Evolutionary conservation across 768 basidiomycete genomes (phyloP).

Genomic region (Podaxis mareebaensis): DNA sequence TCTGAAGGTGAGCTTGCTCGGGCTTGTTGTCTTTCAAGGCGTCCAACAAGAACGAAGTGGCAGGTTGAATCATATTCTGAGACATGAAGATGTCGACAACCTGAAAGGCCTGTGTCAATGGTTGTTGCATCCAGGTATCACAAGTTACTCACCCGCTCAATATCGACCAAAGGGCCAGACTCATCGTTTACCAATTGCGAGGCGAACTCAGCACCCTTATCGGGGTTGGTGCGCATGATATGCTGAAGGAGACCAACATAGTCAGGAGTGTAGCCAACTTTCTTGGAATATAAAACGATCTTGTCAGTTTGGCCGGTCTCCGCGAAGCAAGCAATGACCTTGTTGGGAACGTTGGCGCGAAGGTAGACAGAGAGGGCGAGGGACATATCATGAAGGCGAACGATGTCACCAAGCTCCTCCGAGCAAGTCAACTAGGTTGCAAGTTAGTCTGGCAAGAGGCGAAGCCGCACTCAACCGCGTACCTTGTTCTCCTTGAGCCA

Average conservation of each 20-base stretch:
- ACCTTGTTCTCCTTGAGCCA: conserved; percentile 99
- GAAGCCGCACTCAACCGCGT: conserved; percentile 10
- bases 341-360: conserved; percentile 96
- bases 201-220: conserved; percentile 99
- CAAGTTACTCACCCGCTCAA: conserved; percentile 70
- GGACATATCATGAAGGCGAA: conserved; percentile 93
- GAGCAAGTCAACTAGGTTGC: conserved; percentile 87
- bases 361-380: conserved; percentile 97
- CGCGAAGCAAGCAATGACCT: conserved; percentile 98
- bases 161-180: conserved; percentile 85
- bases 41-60: conserved; percentile 96
- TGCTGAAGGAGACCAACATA: conserved; percentile 93
- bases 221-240: conserved; percentile 93
- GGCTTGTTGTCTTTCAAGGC: conserved; percentile 98
- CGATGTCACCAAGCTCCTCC: conserved; percentile 97
- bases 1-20: conserved; percentile 95
- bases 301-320: conserved; percentile 99
- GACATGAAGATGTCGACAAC: conserved; percentile 99
- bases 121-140: background rate
- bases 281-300: conserved; percentile 96
- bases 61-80: conserved; percentile 99
- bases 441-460: background rate
- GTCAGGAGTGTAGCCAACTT: conserved; percentile 92
- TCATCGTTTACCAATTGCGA: conserved; percentile 93
- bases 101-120: conserved; percentile 33